Evolutionary conservation across 768 basidiomycete species (phyloP).

Genomic region (Russula emetica): DNA sequence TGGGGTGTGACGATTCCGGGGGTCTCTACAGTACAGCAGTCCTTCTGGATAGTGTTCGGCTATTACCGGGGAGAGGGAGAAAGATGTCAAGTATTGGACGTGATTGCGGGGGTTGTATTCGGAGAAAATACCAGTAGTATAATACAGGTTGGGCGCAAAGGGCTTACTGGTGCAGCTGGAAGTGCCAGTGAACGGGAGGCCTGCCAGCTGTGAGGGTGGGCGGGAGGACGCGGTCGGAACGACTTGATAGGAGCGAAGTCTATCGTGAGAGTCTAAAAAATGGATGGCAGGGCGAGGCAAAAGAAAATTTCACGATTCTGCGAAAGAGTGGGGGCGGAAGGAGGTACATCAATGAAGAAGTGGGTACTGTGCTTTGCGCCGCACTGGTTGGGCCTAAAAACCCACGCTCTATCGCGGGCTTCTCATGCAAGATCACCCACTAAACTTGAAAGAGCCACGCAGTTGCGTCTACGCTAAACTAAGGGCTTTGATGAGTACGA

Average conservation of each 20-base stretch:
- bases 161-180: not conserved
- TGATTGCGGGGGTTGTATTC: not conserved
- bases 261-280: not conserved
- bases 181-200: not conserved
- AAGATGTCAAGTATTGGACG: not conserved
- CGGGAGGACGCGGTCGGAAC: not conserved
- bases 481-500: not conserved
- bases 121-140: not conserved
- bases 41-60: not conserved
- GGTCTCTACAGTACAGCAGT: not conserved
- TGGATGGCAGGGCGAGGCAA: no score
- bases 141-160: not conserved
- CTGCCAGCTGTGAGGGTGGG: not conserved
- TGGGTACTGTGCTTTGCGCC: no score
- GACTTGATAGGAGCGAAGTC: not conserved
- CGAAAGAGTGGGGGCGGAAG: no score
- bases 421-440: not conserved
- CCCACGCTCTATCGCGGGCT: no score
- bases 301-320: no score
- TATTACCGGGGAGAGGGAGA: not conserved
- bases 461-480: slow-evolving; percentile 5
- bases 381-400: not conserved
- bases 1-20: not conserved
- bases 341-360: no score
- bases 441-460: not conserved